Conservation (phyloP, 129 eudicot genomes). For the Ambrosia artemisiifolia region DNA sequence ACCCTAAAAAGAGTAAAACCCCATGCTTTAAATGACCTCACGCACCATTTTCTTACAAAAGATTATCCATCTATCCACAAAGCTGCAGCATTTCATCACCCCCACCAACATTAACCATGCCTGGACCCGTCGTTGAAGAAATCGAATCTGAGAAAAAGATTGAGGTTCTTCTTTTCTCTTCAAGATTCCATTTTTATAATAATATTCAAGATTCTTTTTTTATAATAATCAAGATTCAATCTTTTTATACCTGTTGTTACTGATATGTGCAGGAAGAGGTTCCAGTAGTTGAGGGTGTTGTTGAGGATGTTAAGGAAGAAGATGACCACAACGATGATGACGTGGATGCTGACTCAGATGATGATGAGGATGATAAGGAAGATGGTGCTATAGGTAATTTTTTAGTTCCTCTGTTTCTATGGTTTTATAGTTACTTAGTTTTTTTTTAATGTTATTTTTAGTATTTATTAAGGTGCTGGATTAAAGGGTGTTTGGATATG, state of each 20-base stretch:
- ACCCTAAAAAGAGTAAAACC: conserved; percentile 43
- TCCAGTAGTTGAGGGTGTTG: conserved; percentile 70
- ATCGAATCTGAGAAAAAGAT: conserved; percentile 40
- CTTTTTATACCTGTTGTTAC: not conserved
- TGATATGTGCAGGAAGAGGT: conserved; percentile 35
- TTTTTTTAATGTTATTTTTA: too few species aligned
- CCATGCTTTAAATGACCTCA: not conserved
- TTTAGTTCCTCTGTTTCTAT: not conserved
- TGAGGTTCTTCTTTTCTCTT: conserved; percentile 17
- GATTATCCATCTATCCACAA: conserved; percentile 4
- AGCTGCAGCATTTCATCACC: conserved; percentile 9
- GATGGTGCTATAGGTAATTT: conserved; percentile 31
- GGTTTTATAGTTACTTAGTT: too few species aligned
- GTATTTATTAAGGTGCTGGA: not conserved
- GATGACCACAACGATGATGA: conserved; percentile 78
- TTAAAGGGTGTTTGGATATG: not conserved
- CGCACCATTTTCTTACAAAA: not conserved
- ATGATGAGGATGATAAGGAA: conserved; percentile 46
- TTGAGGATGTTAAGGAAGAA: conserved; percentile 90
- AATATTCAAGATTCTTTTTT: too few species aligned
- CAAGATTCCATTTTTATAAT: not conserved
- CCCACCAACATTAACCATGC: conserved; percentile 39
- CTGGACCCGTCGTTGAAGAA: conserved; percentile 75
- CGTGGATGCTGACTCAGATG: conserved; percentile 38
- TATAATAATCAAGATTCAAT: not conserved